Evolutionary conservation across 2,329 filamentous ascomycete species (phyloP), one percentile per base, ranked within the genome.

Genomic region (Metarhizium anisopliae): DNA sequence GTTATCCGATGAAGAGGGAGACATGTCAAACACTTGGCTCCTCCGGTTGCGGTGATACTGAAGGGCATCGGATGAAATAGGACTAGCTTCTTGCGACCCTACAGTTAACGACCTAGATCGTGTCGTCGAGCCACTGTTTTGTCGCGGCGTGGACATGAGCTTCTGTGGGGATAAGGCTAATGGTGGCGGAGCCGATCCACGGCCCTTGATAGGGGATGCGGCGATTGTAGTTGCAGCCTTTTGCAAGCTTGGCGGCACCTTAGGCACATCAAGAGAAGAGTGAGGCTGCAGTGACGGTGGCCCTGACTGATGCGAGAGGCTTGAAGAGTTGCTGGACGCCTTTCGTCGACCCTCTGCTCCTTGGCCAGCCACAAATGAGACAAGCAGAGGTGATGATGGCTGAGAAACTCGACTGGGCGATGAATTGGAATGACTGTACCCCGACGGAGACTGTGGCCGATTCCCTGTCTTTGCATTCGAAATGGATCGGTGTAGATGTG

Each of bases 1-100:
- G 58, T 95, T 99, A 67, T 99, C 94, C 0, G 94, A 99, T 0
- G 93, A 97, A 0, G 94, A 97, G 3, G 94, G 94, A 2, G 94
- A 99, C 72, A 96, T 88, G 68, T 97, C 93, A 63, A 97, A 90
- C 2, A 96, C 87, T 65, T 96, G 94, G 67, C 93, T 97, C 63
- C 91, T 84, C 43, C 94, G 86, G 69, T 96, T 96, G 64, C 92
- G 85, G 66, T 96, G 92, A 52, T 85, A 82, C 47, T 87, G 83
- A 55, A 89, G 79, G 53, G 88, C 82, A 54, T 87, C 84, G 2
- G 86, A 77, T 7, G 82, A 75, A 16, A 90, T 80, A 6, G 86
- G 82, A 61, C 94, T 95, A 32, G 89, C 90, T 64, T 97, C 94
- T 69, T 96, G 90, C 13, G 94, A 97, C 8, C 93, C 93, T 42